A percentile compares a stretch with the other conserved stretches of the same genome.
Conservation (phyloP, 331 rosid genomes). For the Ulmus americana region DNA sequence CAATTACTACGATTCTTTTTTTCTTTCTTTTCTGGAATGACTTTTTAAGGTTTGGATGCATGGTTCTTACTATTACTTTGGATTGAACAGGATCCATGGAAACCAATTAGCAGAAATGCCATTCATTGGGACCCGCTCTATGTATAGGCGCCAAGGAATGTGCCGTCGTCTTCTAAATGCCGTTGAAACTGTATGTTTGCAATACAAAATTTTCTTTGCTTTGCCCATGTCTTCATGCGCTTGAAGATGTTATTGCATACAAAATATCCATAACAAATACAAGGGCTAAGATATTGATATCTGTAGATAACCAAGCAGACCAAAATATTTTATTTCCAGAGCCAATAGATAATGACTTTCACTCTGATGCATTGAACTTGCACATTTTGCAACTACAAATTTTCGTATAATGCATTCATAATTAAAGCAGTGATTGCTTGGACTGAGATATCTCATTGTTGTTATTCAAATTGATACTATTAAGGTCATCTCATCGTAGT, state of each 20-base stretch:
- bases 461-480: background rate
- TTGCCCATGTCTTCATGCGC: constrained; percentile 8
- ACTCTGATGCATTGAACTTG: too few relatives aligned
- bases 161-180: constrained; percentile 77
- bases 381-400: background rate
- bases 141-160: constrained; percentile 94
- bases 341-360: too few relatives aligned
- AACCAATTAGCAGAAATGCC: constrained; percentile 91
- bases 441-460: background rate
- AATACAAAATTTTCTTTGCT: constrained; percentile 3
- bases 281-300: too few relatives aligned
- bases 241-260: background rate
- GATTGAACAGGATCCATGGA: constrained; percentile 69
- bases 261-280: background rate
- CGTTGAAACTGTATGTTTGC: constrained; percentile 57
- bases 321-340: too few relatives aligned
- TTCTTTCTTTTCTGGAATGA: constrained; percentile 12
- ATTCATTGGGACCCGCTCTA: constrained; percentile 81
- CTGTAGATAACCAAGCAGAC: too few relatives aligned
- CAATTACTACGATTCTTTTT: background rate
- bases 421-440: background rate
- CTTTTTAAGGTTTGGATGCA: background rate
- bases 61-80: constrained; percentile 15
- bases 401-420: background rate
- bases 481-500: too few relatives aligned